Evolutionary conservation across 495 filamentous ascomycete species (phyloP), one percentile per base, ranked within the genome.

Genomic region (Tuber melanosporum): DNA sequence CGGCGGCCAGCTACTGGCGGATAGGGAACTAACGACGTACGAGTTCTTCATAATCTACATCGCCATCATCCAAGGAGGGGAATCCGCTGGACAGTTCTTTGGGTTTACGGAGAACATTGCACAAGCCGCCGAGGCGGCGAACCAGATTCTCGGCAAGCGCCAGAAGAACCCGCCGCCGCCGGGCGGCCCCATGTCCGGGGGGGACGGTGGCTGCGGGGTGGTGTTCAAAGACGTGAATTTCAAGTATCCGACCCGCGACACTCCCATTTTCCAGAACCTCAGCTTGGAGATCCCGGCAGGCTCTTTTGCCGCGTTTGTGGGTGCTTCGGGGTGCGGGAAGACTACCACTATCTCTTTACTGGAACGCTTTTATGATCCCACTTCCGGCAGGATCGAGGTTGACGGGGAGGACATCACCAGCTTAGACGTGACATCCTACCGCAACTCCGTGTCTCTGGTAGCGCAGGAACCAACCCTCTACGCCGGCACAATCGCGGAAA

Each of bases 21-120:
- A 83, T 7, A 82, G 83, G 12, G 87, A 90, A 74, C 84, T 85
- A 42, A 81, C 84, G 2, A 81, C 86, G 10, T 80, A 80, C 5
- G 73, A 87, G 32, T 91, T 92, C 80, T 90, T 90, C 76, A 85
- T 90, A 12, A 84, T 89, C 3, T 91, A 89, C 73, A 88, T 90
- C 75, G 87, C 85, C 0, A 86, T 92, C 49, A 86, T 93, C 19
- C 87, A 89, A 73, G 87, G 86, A 0, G 88, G 86, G 1, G 88
- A 91, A 75, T 81, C 85, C 1, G 87, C 89, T 0, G 87, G 87
- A 3, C 85, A 88, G 44, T 86, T 90, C 77, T 88, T 91, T 74
- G 84, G 84, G 17, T 88, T 84, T 77, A 84, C 86, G 19, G 78
- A 79, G 70, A 85, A 84, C 71, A 85, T 89, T 36, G 86, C 86